These are phyloP conservation scores for Gnomoniopsis sp. DNA, from an alignment of 2,329 filamentous ascomycete genomes.

Conservation along the genomic window DNA sequence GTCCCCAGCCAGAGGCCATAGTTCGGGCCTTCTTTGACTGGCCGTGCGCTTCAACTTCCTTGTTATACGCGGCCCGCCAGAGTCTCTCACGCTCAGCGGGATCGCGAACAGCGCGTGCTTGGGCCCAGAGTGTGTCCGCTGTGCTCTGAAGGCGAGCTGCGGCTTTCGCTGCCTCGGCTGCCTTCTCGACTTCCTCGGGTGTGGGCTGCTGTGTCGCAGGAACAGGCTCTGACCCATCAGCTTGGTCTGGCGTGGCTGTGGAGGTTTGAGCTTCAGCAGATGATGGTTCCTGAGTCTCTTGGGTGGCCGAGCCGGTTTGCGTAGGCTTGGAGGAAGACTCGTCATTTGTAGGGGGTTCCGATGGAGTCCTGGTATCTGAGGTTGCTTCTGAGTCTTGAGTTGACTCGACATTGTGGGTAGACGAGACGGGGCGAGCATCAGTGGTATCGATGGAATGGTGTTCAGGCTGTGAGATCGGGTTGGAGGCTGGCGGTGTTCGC, in stretches of 20 bases:
- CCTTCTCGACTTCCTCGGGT: background rate
- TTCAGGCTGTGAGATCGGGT: too few species aligned
- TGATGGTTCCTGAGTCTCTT: too few species aligned
- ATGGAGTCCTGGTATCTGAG: too few species aligned
- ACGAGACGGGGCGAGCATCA: too few species aligned
- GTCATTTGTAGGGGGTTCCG: too few species aligned
- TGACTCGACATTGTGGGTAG: too few species aligned
- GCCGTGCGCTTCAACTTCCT: conserved; percentile 12
- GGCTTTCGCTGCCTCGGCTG: conserved; percentile 9
- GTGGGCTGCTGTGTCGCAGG: background rate
- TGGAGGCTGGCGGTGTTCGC: too few species aligned
- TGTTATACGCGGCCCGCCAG: conserved; percentile 10
- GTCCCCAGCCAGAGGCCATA: conserved; percentile 13
- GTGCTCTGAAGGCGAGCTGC: conserved; percentile 8
- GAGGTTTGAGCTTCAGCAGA: background rate
- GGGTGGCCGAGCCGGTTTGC: too few species aligned
- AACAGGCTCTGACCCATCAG: background rate
- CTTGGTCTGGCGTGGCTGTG: background rate
- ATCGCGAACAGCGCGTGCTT: conserved; percentile 4
- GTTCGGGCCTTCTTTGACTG: conserved; percentile 9
- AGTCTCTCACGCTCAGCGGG: conserved; percentile 8
- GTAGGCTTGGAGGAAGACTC: too few species aligned
- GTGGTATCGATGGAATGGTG: too few species aligned
- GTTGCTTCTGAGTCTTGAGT: too few species aligned
- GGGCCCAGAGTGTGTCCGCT: conserved; percentile 8